Evolutionary conservation across 2,329 filamentous ascomycete genomes (phyloP).

Genomic region (Beauveria bassiana): DNA sequence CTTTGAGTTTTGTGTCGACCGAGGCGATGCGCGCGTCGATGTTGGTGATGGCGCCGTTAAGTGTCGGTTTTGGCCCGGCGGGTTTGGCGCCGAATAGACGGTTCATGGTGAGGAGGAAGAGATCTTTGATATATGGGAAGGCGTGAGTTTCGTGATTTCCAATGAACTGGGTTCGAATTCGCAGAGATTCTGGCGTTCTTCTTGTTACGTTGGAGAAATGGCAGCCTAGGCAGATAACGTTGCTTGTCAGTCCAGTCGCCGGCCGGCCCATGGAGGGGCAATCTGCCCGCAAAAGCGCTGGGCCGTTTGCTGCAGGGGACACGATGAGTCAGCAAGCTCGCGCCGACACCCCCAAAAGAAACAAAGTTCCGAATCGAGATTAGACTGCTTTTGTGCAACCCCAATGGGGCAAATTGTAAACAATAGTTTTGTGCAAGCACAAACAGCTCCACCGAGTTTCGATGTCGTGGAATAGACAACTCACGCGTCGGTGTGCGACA

Average conservation of each 20-base stretch:
- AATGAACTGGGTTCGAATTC: background rate
- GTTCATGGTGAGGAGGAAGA: slow-evolving; percentile 60
- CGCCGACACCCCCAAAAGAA: background rate
- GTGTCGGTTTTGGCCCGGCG: slow-evolving; percentile 81
- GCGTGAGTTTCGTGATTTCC: background rate
- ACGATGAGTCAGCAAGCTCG: slow-evolving; percentile 5
- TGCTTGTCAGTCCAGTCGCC: background rate
- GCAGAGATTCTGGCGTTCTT: background rate
- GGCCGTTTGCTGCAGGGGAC: background rate
- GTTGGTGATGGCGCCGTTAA: slow-evolving; percentile 74
- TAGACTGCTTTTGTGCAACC: background rate
- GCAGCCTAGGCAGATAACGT: slow-evolving; percentile 1
- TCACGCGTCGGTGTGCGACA: slow-evolving; percentile 10
- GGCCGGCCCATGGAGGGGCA: slow-evolving; percentile 2
- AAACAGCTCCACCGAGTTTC: slow-evolving; percentile 5
- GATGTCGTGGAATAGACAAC: background rate
- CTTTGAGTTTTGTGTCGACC: slow-evolving; percentile 90
- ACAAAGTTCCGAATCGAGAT: slow-evolving; percentile 3
- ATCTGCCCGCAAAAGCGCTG: background rate
- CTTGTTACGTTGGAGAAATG: background rate
- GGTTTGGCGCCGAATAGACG: slow-evolving; percentile 87
- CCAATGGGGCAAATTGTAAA: slow-evolving; percentile 12
- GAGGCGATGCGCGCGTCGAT: slow-evolving; percentile 77
- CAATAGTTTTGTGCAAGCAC: background rate
- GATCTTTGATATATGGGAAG: background rate